Percentiles rank a stretch among this genome's conserved stretches.
These are phyloP conservation scores for Aspergillus affinis DNA, from an alignment of 495 filamentous ascomycete genomes.

Conservation along the genomic window DNA sequence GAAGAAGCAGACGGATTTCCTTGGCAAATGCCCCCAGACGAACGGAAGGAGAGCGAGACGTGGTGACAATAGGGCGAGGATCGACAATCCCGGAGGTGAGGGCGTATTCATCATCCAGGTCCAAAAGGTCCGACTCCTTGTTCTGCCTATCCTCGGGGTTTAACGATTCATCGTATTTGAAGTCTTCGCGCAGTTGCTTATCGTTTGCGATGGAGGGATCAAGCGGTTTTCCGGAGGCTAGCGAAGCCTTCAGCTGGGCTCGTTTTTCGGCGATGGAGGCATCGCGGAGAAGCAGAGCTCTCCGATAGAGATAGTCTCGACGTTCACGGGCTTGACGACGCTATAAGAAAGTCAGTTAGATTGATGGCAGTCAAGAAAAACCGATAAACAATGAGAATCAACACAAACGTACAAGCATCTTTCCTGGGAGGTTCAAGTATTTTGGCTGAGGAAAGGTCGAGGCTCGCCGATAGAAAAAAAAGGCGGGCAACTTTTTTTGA, in stretches of 20 bases:
- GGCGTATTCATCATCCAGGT: constrained; percentile 95
- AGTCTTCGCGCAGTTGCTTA: constrained; percentile 79
- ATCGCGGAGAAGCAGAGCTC: constrained; percentile 76
- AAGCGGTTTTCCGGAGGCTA: constrained; percentile 83
- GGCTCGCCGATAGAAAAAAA: constrained; percentile 1
- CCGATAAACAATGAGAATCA: no score
- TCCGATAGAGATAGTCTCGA: constrained; percentile 92
- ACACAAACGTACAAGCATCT: constrained; percentile 44
- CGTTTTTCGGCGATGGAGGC: constrained; percentile 91
- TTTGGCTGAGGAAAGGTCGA: constrained; percentile 12
- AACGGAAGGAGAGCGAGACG: constrained; percentile 81
- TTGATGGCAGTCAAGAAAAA: constrained; percentile 1
- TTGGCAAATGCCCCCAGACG: constrained; percentile 89
- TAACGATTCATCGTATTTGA: constrained; percentile 86
- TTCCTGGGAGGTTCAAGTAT: constrained; percentile 5
- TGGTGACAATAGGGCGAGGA: constrained; percentile 87
- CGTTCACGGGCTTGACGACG: constrained; percentile 78
- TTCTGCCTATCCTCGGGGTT: constrained; percentile 59
- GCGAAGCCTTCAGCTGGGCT: constrained; percentile 77
- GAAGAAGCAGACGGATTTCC: constrained; percentile 87
- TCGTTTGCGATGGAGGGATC: constrained; percentile 88
- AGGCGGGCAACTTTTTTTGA: constrained; percentile 46
- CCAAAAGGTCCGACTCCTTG: constrained; percentile 45
- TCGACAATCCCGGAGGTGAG: constrained; percentile 82
- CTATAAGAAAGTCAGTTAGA: constrained; percentile 30